Evolutionary conservation across 768 basidiomycete genomes (phyloP), one percentile per base, ranked within the genome.

Genomic region (Tubosaeta sp.): DNA sequence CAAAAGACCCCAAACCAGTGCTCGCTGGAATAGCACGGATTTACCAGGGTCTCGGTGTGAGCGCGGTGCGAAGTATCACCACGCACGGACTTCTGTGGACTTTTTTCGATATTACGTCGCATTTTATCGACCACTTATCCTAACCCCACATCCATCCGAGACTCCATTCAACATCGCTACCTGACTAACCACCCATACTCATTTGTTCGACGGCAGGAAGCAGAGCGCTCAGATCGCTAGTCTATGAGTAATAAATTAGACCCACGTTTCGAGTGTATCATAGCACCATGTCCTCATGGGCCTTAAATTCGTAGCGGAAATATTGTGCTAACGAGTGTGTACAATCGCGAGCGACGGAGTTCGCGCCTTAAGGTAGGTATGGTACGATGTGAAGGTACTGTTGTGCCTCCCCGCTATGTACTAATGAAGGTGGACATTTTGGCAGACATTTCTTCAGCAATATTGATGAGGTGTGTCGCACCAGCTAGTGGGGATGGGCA

Each of bases 71-170:
- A 46, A 94, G 89, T 59, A 86, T 95, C 61, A 90, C 93, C 29
- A 95, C 93, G 7, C 94, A 96, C 58, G 94, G 94, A 19, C 74
- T 95, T 34, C 74, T 94, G 45, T 96, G 94, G 94, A 95, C 94
- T 8, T 76, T 96, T 54, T 93, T 94, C 66, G 94, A 96, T 72
- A 71, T 86, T 58, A 83, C 81, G 27, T 79, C 84, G 35, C 72
- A 79, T 59, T 87, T 86, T 66, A 89, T 91, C 61, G 88, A 91
- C 62, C 64, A 69, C 51, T 69, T 83, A 47, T 79, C 80, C 35
- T 70, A 49, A 68, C 42, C 31, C 39, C 41, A 47, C 44, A 44
- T 42, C 44, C 32, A 30, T 31, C 29, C 32, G 49, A 54, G 48
- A 35, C 35, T 42, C 21, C 35, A 7, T 34, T 27, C 25, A 21